phyloP scores from a whole-genome alignment of 2,329 filamentous ascomycete genomes.

The Lachnellula hyalina region DNA sequence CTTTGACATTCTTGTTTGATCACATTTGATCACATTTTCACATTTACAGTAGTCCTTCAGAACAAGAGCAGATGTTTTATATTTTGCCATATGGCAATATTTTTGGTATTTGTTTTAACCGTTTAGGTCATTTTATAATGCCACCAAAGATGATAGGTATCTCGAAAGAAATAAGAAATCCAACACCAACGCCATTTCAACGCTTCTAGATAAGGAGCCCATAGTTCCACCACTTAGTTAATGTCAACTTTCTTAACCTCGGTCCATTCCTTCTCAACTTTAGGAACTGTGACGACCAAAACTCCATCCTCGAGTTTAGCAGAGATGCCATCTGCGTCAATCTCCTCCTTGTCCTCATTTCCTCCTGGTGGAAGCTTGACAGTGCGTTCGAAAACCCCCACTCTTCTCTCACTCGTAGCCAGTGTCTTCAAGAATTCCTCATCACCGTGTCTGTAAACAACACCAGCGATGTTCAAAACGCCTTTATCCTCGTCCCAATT shows the following conservation, averaged over 20 bases:
- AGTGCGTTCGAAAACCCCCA: constrained; percentile 69
- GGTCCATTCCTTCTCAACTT: constrained; percentile 62
- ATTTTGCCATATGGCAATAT: constrained; percentile 8
- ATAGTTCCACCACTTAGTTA: constrained; percentile 27
- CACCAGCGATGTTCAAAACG: constrained; percentile 62
- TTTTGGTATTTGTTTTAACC: constrained; percentile 5
- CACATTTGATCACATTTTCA: background rate
- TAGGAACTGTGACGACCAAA: constrained; percentile 70
- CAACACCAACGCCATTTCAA: background rate
- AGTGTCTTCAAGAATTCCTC: constrained; percentile 63
- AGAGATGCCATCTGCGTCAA: constrained; percentile 63
- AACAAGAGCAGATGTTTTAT: background rate
- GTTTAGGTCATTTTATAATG: background rate
- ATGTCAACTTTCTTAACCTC: constrained; percentile 57
- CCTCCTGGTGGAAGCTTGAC: constrained; percentile 54
- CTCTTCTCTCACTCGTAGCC: constrained; percentile 57
- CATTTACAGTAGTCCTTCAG: background rate
- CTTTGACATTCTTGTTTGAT: too few species aligned
- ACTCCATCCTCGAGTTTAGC: constrained; percentile 78
- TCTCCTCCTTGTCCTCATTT: constrained; percentile 49
- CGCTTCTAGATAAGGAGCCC: background rate
- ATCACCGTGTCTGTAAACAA: constrained; percentile 65
- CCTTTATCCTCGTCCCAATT: constrained; percentile 68
- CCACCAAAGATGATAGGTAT: background rate
- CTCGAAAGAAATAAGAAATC: background rate